phyloP scores from a whole-genome alignment of 2,329 filamentous ascomycete species.

The Xylaria sp. region DNA sequence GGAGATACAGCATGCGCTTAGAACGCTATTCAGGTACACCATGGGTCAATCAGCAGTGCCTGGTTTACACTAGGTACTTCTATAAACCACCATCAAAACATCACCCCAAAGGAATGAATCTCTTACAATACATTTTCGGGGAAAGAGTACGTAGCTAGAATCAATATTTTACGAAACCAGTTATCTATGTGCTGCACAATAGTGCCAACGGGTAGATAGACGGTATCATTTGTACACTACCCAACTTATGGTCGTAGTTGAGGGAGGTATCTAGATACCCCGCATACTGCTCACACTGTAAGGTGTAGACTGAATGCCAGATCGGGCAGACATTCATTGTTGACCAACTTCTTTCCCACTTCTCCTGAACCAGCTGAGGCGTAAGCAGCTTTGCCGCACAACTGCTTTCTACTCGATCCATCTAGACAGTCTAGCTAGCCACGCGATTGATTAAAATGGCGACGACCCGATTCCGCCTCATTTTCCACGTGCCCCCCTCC shows the following conservation, averaged over 20 bases:
- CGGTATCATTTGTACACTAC: background rate
- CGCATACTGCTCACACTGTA: background rate
- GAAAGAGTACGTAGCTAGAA: background rate
- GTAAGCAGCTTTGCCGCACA: background rate
- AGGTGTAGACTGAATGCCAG: background rate
- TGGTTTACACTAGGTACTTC: no score
- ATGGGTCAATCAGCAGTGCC: no score
- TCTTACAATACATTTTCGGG: no score
- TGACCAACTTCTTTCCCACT: background rate
- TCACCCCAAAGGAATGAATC: no score
- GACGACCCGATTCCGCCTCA: conserved; percentile 52
- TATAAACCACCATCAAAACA: no score
- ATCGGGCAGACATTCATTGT: background rate
- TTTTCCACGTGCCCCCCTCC: conserved; percentile 62
- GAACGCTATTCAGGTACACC: no score
- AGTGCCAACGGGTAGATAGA: background rate
- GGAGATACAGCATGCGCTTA: background rate
- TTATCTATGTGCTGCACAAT: background rate
- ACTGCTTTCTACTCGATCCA: background rate
- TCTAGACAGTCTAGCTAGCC: background rate
- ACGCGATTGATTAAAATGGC: conserved; percentile 29
- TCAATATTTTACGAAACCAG: background rate
- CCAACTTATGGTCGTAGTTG: background rate
- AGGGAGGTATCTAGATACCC: background rate
- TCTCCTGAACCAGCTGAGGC: background rate